Base-by-base conservation (phyloP, 192 early-diverging fungal genomes). In the Rhizophagus prolifer region DNA sequence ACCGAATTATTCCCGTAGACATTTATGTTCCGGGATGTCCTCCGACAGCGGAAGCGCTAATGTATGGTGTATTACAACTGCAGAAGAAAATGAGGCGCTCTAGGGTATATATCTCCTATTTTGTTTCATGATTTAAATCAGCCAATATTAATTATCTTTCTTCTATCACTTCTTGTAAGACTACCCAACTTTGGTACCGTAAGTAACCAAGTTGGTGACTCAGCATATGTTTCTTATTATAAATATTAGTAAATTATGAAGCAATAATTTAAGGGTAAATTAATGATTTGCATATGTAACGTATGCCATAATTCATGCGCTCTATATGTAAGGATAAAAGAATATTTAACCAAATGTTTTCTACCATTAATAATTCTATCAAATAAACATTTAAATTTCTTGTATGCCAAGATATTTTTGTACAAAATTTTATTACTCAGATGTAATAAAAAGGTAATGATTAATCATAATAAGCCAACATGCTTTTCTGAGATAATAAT, bases 21-120 rank as follows among this genome's bases (percentile, higher is more conserved):
- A 94, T 98, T 58, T 98, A 98, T 81, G 96, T 98, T 36, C 97
- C 97, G 28, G 97, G 97, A 58, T 98, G 97, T 84, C 97, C 97
- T 70, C 97, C 97, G 62, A 97, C 95, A 23, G 95, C 97, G 41
- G 95, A 98, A 82, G 97, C 95, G n/a, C 86, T 97, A 74, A 78
- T 97, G 81, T 98, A 97, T 81, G 97, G 97, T 80, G 94, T 97
- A 74, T 86, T 98, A 78, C 97, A 97, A 87, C 90, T 98, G 72
- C 97, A 98, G 79, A 98, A 98, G 90, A 98, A 98, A 91, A 97
- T 98, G 85, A 89, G 93, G 84, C 90, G 97, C 80, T 82, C 83
- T 73, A 65, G 64, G 46, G 75, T 76, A 67, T 34, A 31, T 73
- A 58, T 31, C 9, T 41, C 19, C 10, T n/a, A 2, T 26, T 64